Base-by-base conservation (phyloP, 257 asterid genomes). In the Galeopsis tetrahit region DNA sequence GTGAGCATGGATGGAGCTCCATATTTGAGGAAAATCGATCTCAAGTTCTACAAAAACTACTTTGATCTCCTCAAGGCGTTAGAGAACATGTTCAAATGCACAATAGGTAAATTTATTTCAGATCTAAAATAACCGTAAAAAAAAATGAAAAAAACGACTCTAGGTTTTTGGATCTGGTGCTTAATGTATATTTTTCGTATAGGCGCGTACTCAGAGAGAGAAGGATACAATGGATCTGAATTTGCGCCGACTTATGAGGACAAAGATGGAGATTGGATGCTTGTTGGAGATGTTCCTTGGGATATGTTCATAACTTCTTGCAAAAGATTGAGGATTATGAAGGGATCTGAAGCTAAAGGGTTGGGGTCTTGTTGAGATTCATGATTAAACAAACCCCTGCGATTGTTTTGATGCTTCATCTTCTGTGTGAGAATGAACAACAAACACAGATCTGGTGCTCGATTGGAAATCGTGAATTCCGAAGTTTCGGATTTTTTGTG, bases 231-330 rank as follows among this genome's bases (percentile, higher is more conserved):
- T 36, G 90, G 87, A 43, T 85, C 87, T 9, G 90, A 85, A 68
- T 72, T 53, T 60, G 88, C 82, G 8, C 90, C 93, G 8, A 83
- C 88, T n/a, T 87, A 87, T 42, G 87, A 87, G 71, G 93, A 86
- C 78, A 86, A 82, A 34, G 91, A 86, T 53, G 91, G 91, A 0
- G 88, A 86, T 2, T 84, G 85, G 89, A 83, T 86, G 91, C 82
- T 86, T 4, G 95, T 86, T 17, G 97, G 98, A 42, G 98, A 92
- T 80, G 98, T 92, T 28, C 98, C 98, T 56, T 92, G 95, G 95
- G 90, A 90, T 13, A 92, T 93, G 97, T 93, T 93, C 72, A 39
- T 80, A n/a, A 75, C 63, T 42, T 88, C 90, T 78, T 93, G 98
- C 87, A 90, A 79, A 63, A 81, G 96, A 81, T 75, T 93, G 63